Base-by-base conservation (phyloP, 257 asterid species). In the Thymus quinquecostatus region DNA sequence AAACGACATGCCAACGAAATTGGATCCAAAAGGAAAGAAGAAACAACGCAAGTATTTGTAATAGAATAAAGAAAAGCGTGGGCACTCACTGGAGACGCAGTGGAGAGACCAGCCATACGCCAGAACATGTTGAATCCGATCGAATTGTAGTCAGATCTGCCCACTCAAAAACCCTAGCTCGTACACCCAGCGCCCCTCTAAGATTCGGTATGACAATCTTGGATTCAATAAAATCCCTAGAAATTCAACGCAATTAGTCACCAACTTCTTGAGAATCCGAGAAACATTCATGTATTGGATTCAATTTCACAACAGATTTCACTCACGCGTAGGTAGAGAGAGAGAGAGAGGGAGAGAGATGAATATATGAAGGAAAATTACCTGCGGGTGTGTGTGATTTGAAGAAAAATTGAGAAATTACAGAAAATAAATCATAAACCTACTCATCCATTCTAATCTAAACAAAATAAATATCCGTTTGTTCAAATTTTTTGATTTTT, bases 81-180 rank as follows among this genome's bases (percentile, higher is more conserved):
- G 65, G 61, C 57, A 83, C 89, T 81, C 78, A 90, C 97, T 47
- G 96, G 97, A 68, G 97, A 90, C 62, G 89, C 84, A 75, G 96
- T 82, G 81, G 96, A 85, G 69, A 88, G 86, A 60, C 96, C 90
- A 60, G 91, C 84, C 97, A 91, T 88, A 72, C 87, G 92, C 97
- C 97, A 87, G 80, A 91, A 88, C 97, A 91, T 91, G 73, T 69
- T 75, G 76, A 79, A 78, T 65, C 64, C 48, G 75, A 81, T 74
- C 74, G 67, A 65, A 75, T 71, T 54, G 65, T 6, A 30, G 67
- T 73, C 85, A 72, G 89, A 84, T 84, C 83, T 74, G 70, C 59
- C 83, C 62, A 79, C 82, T 81, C 78, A 60, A 80, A 76, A 83
- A 74, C 82, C 82, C 84, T 80, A 74, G 62, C 79, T 71, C 70